phyloP scores from a whole-genome alignment of 1,284 basidiomycete genomes.

The Moniliophthora roreri region DNA sequence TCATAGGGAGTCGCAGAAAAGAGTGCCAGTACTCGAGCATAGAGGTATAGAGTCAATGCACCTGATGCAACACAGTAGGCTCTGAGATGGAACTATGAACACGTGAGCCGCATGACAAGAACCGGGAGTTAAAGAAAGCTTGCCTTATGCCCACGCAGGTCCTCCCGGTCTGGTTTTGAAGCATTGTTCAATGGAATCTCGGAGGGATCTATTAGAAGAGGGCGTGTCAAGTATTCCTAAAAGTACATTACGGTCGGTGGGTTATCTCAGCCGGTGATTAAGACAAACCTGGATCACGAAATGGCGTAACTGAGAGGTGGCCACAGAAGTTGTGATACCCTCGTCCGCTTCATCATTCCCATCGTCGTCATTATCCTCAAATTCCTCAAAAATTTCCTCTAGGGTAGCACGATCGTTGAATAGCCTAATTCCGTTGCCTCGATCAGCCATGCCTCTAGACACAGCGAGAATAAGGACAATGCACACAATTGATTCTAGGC shows the following conservation, averaged over 20 bases:
- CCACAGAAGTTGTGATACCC: slow-evolving; percentile 53
- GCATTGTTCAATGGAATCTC: slow-evolving; percentile 36
- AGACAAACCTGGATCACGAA: slow-evolving; percentile 89
- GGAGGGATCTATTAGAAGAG: slow-evolving; percentile 75
- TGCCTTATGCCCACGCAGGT: slow-evolving; percentile 68
- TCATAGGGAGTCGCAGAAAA: slow-evolving; percentile 76
- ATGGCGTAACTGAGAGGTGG: slow-evolving; percentile 88
- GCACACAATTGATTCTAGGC: background rate
- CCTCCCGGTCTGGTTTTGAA: slow-evolving; percentile 18
- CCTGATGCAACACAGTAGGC: slow-evolving; percentile 90
- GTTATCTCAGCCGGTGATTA: too few relatives aligned
- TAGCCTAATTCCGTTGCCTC: slow-evolving; percentile 92
- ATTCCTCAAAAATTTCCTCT: slow-evolving; percentile 79
- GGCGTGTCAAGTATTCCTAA: slow-evolving; percentile 82
- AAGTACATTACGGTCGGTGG: too few relatives aligned
- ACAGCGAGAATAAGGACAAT: slow-evolving; percentile 10
- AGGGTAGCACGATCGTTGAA: slow-evolving; percentile 82
- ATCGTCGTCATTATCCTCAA: slow-evolving; percentile 58
- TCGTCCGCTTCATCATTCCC: slow-evolving; percentile 25
- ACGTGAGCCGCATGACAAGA: slow-evolving; percentile 13
- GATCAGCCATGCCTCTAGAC: slow-evolving; percentile 85
- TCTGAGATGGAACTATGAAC: slow-evolving; percentile 86
- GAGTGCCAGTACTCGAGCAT: slow-evolving; percentile 81
- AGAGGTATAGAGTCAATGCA: slow-evolving; percentile 78
- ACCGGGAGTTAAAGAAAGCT: slow-evolving; percentile 21